These are phyloP conservation scores for Pseudonitzschia pungens DNA, from an alignment of 108 stramenopile genomes.

Conservation along the genomic window DNA sequence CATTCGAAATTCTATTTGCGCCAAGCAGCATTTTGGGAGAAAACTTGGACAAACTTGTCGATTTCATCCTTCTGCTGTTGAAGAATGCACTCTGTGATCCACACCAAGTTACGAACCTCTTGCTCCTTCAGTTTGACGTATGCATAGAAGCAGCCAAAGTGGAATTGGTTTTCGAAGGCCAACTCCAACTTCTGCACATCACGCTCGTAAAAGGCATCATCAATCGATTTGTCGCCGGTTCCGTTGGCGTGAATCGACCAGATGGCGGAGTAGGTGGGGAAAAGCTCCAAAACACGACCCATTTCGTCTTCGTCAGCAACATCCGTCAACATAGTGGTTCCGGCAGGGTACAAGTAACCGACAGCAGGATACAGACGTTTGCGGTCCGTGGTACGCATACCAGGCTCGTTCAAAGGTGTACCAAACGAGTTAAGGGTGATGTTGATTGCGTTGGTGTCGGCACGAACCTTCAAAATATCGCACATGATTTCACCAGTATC, in stretches of 20 bases:
- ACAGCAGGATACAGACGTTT: constrained; percentile 96
- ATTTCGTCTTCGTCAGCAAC: constrained; percentile 90
- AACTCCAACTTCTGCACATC: constrained; percentile 95
- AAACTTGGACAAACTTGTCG: constrained; percentile 97
- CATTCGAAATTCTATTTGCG: constrained; percentile 39
- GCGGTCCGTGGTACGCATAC: constrained; percentile 93
- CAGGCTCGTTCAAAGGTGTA: constrained; percentile 92
- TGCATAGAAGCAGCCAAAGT: constrained; percentile 96
- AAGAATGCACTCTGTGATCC: constrained; percentile 98
- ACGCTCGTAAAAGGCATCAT: constrained; percentile 98
- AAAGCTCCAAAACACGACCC: constrained; percentile 85
- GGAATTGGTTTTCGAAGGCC: constrained; percentile 99
- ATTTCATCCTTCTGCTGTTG: constrained; percentile 98
- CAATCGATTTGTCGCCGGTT: constrained; percentile 86
- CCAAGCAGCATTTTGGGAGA: constrained; percentile 92
- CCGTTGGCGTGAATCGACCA: constrained; percentile 91
- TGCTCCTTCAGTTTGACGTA: constrained; percentile 99
- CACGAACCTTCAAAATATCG: constrained; percentile 92
- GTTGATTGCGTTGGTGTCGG: constrained; percentile 98
- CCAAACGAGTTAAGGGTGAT: constrained; percentile 98
- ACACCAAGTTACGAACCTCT: constrained; percentile 99
- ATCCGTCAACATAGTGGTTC: constrained; percentile 89
- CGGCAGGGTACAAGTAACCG: constrained; percentile 96
- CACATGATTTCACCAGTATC: constrained; percentile 96
- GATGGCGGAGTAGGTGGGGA: constrained; percentile 90